Evolutionary conservation across 345 rosid species (phyloP), one percentile per base, ranked within the genome.

Genomic region (Microcos paniculata): DNA sequence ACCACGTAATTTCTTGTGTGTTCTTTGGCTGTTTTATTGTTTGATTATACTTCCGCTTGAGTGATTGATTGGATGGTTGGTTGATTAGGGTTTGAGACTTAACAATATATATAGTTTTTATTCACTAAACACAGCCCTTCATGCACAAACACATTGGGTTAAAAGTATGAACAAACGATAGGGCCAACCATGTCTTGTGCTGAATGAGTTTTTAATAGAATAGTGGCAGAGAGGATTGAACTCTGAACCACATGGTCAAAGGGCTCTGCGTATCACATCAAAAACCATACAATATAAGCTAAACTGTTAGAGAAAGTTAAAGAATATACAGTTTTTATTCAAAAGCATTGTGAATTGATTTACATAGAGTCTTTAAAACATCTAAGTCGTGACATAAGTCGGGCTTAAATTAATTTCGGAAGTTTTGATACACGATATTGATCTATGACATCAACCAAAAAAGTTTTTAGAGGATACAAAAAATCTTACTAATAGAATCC

Each of bases 401-500:
- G 42, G 19, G 11, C 42, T 65, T 21, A 40, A 43, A 24, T 26
- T n/a, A n/a, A n/a, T n/a, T n/a, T 14, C 16, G 56, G 24, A 48
- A 26, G 35, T 35, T 63, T 9, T 42, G 52, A 65, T 12, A 42
- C 28, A 42, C 46, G 3, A 62, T n/a, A 62, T 19, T n/a, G n/a
- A n/a, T 62, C 46, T 26, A 9, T 45, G 21, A 0, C 14, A 6
- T n/a, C n/a, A 43, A 48, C 57, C 43, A 30, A 69, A 49, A 58
- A 12, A 18, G 40, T 30, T 24, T 42, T 11, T 49, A 2, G 28
- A 19, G 4, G 59, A 67, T 21, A 30, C 59, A 61, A 28, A 55
- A 83, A 68, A 59, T 78, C 89, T 85, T 86, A 96, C 99, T 76
- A 56, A 93, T 80, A 56, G 86, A 80, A 72, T 91, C 98, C 74